These are phyloP conservation scores for Geosiphon pyriformis DNA, from an alignment of 192 early-diverging fungal species.

Conservation along the genomic window DNA sequence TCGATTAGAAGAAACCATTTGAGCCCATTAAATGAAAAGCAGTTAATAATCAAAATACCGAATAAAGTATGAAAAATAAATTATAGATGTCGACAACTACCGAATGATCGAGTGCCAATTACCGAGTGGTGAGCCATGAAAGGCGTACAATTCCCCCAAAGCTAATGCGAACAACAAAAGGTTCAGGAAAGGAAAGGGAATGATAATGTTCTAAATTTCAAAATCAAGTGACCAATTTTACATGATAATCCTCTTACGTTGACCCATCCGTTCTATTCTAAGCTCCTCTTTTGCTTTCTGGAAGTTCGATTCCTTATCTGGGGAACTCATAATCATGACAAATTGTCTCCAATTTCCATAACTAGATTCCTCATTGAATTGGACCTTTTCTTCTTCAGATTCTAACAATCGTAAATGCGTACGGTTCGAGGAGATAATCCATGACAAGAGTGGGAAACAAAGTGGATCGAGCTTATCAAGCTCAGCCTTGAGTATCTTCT, in stretches of 20 bases:
- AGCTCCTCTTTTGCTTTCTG: conserved; percentile 25
- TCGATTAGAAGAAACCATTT: no score
- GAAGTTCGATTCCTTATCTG: conserved; percentile 41
- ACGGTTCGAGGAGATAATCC: conserved; percentile 43
- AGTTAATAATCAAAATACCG: neutral
- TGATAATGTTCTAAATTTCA: no score
- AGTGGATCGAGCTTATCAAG: conserved; percentile 37
- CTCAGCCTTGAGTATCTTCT: conserved; percentile 24
- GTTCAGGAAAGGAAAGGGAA: no score
- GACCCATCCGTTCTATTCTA: conserved; percentile 3
- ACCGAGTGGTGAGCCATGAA: conserved; percentile 25
- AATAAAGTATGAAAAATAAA: neutral
- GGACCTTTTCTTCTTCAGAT: conserved; percentile 31
- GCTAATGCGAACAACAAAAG: neutral
- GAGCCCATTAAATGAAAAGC: neutral
- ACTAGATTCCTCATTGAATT: conserved; percentile 26
- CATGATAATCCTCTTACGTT: conserved; percentile 19
- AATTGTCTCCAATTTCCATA: conserved; percentile 27
- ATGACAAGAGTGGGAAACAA: conserved; percentile 40
- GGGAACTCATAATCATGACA: conserved; percentile 41
- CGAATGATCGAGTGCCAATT: conserved; percentile 45
- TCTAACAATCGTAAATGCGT: conserved; percentile 38
- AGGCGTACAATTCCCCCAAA: conserved; percentile 27
- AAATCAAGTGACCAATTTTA: no score
- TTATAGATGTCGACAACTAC: no score